Evolutionary conservation across 2,329 filamentous ascomycete genomes (phyloP).

Genomic region (Moelleriella libera): DNA sequence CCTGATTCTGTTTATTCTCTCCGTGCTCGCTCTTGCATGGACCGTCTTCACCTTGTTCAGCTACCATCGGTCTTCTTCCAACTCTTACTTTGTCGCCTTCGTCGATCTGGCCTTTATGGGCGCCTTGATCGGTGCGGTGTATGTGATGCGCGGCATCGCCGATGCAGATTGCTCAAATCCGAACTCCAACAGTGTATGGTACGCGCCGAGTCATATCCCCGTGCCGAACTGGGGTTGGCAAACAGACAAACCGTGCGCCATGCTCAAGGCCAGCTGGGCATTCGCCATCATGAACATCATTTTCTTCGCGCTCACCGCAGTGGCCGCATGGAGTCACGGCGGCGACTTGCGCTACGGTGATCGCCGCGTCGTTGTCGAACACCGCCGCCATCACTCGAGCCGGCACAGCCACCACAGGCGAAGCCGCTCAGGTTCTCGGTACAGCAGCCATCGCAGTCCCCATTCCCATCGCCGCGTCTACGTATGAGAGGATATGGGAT

Average conservation of each 20-base stretch:
- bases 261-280: slow-evolving; percentile 85
- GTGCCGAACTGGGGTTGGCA: slow-evolving; percentile 35
- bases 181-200: slow-evolving; percentile 31
- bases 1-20: slow-evolving; percentile 54
- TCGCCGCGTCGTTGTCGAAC: slow-evolving; percentile 7
- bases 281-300: slow-evolving; percentile 79
- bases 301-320: slow-evolving; percentile 64
- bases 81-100: slow-evolving; percentile 46
- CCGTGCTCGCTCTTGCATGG: slow-evolving; percentile 49
- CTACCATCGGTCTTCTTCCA: slow-evolving; percentile 47
- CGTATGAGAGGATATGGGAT: slow-evolving; percentile 19
- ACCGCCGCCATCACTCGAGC: slow-evolving; percentile 16
- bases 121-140: slow-evolving; percentile 49
- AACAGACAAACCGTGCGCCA: slow-evolving; percentile 66
- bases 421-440: slow-evolving; percentile 21
- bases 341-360: slow-evolving; percentile 30
- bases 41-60: slow-evolving; percentile 49
- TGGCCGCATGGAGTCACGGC: slow-evolving; percentile 52
- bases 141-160: slow-evolving; percentile 43
- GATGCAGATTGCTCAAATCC: slow-evolving; percentile 54
- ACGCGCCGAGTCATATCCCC: slow-evolving; percentile 37
- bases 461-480: slow-evolving; percentile 39
- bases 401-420: slow-evolving; percentile 28
- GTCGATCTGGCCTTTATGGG: slow-evolving; percentile 49
- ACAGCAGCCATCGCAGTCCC: slow-evolving; percentile 24